Base-by-base conservation (phyloP, 148 eudicot genomes). In the Nepenthes mirabilis region DNA sequence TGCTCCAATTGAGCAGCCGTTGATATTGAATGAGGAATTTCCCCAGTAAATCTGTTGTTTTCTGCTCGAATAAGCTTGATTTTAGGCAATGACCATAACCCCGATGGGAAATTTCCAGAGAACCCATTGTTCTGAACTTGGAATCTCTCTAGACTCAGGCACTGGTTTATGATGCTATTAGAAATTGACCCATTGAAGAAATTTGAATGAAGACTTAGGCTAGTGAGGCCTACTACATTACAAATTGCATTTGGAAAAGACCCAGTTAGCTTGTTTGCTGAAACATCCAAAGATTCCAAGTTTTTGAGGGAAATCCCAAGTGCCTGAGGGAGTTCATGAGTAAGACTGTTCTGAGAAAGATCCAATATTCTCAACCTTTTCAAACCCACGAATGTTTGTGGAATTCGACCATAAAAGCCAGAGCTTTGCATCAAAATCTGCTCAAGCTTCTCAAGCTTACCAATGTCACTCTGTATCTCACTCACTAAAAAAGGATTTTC, bases 81-180 rank as follows among this genome's bases (percentile, higher is more conserved):
- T 67, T 84, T 86, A 56, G 95, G 86, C 73, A 86, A 69, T 73
- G 95, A 78, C 94, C 94, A 90, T 54, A 90, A 65, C 74, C 75
- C 79, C 54, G 62, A 60, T 57, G 97, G 97, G 47, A 90, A 90
- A 68, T 77, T 56, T 14, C 95, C 95, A 58, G 68, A 75, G 60
- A 82, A 90, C 72, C 68, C 82, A 77, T 90, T 90, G 66, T 84
- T 76, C 71, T 86, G 97, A 65, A 86, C 80, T 64, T 90, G 86
- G 70, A 90, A 77, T 54, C 75, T 86, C 70, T 84, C 95, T 12
- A 90, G 79, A 70, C 64, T 79, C 66, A 72, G 70, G 79, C 97
- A 90, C 32, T 75, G 58, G 34, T 36, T 61, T 13, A 90, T 47
- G 37, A 68, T 77, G 13, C 68, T 64, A 45, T 64, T 68, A 37